These are phyloP conservation scores for Populus hybrid DNA, from an alignment of 441 rosid species.

Conservation along the genomic window DNA sequence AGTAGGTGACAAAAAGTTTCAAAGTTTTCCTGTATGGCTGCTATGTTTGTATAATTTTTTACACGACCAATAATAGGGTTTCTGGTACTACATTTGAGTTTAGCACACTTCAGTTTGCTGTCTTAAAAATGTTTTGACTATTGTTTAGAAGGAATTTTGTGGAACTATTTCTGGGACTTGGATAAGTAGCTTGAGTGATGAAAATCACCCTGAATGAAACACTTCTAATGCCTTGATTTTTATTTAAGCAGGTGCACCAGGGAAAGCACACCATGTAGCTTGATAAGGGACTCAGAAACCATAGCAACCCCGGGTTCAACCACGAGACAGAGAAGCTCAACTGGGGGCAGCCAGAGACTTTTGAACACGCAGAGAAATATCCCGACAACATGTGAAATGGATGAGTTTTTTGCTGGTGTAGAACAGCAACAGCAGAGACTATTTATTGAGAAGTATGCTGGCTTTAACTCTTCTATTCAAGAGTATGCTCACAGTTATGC, in stretches of 20 bases:
- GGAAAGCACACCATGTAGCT: slow-evolving; percentile 90
- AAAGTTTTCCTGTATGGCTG: not conserved
- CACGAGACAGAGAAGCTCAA: slow-evolving; percentile 40
- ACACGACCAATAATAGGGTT: not conserved
- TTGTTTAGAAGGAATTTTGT: not conserved
- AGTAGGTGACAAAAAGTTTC: slow-evolving; percentile 28
- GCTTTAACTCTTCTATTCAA: not conserved
- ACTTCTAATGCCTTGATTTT: not conserved
- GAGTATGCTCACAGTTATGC: not conserved
- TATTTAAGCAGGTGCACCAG: slow-evolving; percentile 62
- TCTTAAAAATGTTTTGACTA: not conserved
- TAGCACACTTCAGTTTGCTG: not conserved
- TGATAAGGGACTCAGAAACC: slow-evolving; percentile 55
- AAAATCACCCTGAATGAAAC: not conserved
- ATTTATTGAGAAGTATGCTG: slow-evolving; percentile 70
- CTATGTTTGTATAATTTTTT: not conserved
- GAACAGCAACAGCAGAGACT: slow-evolving; percentile 70
- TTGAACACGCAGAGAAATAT: slow-evolving; percentile 31
- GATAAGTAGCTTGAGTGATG: not conserved
- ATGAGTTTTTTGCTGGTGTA: slow-evolving; percentile 64
- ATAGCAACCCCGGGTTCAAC: slow-evolving; percentile 64
- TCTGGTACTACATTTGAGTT: not conserved
- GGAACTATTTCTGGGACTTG: not conserved
- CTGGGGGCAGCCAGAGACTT: slow-evolving; percentile 35
- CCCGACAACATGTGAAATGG: slow-evolving; percentile 73